Evolutionary conservation across 768 basidiomycete species (phyloP), one percentile per base, ranked within the genome.

Genomic region (Tulasnella sp.): DNA sequence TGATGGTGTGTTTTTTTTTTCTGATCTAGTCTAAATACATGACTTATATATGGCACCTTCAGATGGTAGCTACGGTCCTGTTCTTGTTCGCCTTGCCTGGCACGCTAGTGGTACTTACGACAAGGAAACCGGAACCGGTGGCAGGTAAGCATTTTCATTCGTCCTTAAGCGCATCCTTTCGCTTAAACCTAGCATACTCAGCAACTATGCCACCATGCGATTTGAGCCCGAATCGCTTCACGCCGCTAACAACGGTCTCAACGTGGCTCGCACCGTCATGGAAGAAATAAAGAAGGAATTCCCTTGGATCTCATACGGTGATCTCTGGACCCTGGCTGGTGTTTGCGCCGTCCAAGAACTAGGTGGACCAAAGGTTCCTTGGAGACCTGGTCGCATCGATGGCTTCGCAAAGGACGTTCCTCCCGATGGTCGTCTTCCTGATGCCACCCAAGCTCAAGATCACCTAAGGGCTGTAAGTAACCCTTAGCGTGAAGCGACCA

Each of bases 191-290:
- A n/a, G n/a, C n/a, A 37, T 24, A 64, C 20, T 58, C 62, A 83
- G 87, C 72, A 96, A 99, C 75, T 91, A 88, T 58, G 93, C 95
- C 2, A 96, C 93, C 20, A 99, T 99, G 93, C 84, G 93, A 50
- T 99, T 96, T 67, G 76, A 79, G 48, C 86, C 93, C 34, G 93
- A 98, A 64, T 63, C 90, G 9, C 63, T 73, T 25, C 90, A 98
- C 62, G 77, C 70, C 31, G 90, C 88, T 44, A 93, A 93, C 66
- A 77, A 77, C 24, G 90, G 90, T 24, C 72, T 93, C 48, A 66
- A 82, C 54, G 63, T 89, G 48, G 92, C 89, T 34, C 85, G 93
- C 52, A 72, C 65, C 4, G 65, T 86, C 53, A 81, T 96, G 77
- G 86, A 95, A 62, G 74, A 83, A 51, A 65, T 96, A 62, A 92